phyloP scores from a whole-genome alignment of 306 rosid species.

The Biancaea sappan region DNA sequence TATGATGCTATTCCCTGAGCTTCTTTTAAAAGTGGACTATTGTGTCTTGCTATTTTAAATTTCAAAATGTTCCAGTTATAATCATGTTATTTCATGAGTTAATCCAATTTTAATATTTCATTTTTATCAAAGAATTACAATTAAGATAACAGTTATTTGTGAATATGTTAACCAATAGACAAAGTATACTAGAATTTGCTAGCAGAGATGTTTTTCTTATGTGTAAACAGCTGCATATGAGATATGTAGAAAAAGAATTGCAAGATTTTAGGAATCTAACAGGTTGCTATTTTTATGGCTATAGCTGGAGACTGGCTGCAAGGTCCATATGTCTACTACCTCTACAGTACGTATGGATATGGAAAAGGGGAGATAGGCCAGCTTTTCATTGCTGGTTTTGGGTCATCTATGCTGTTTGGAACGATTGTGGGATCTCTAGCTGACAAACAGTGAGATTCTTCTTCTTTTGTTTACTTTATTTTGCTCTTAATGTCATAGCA shows the following conservation, averaged over 20 bases:
- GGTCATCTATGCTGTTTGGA: conserved; percentile 96
- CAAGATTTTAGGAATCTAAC: conserved; percentile 31
- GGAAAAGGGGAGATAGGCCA: conserved; percentile 94
- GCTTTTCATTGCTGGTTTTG: conserved; percentile 97
- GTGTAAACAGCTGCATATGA: neutral
- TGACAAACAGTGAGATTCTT: conserved; percentile 85
- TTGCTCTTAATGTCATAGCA: neutral
- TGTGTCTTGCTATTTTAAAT: neutral
- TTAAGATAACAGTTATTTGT: neutral
- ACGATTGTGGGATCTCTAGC: conserved; percentile 97
- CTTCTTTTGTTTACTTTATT: neutral
- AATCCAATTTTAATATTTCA: conserved; percentile 2
- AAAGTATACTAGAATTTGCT: neutral
- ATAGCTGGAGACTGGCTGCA: conserved; percentile 99
- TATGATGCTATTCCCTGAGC: neutral
- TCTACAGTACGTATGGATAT: conserved; percentile 86
- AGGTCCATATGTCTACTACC: conserved; percentile 98
- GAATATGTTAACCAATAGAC: neutral
- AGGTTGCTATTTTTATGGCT: conserved; percentile 40
- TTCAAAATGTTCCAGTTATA: neutral
- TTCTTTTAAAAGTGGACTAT: neutral
- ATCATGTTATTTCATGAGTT: neutral
- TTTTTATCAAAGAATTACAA: neutral
- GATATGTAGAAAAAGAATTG: neutral
- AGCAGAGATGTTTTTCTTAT: neutral